Evolutionary conservation across 371 early-diverging fungal genomes (phyloP), one percentile per base, ranked within the genome.

Genomic region (Mitosporidium daphniae): DNA sequence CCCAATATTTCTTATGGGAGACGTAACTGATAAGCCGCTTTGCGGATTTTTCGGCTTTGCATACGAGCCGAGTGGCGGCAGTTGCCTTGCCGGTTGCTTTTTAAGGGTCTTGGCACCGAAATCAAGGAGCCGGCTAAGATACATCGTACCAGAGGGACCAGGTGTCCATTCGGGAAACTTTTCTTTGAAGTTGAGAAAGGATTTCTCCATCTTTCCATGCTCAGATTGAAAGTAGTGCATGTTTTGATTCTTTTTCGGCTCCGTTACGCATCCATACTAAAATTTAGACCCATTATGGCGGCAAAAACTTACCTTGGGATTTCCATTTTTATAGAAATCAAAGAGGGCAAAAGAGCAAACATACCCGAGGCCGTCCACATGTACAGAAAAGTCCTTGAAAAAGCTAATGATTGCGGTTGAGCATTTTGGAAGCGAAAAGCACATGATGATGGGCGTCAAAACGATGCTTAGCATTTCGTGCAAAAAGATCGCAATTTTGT

Each of bases 181-280:
- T 34, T 65, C 70, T 50, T 84, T 77, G 42, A 89, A 89, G 29
- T 65, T 68, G 28, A 89, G 23, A 33, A 89, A 68, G 7, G 73
- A 72, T 44, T 67, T 66, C 39, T 84, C 86, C 82, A 89, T 77
- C 42, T 89, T 89, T 17, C 72, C 80, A 23, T 71, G 56, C 19
- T 70, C 66, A 3, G 71, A 65, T 35, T 9, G n/a, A 4, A 22
- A 8, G 4, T 27, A 5, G 5, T 1, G 14, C n/a, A 28, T 23
- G 10, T 9, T 19, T 7, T 11, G 14, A 18, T 11, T 9, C 8
- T 6, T 29, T 14, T 3, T 17, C 9, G 3, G 17, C 3, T 1
- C 9, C n/a, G 19, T n/a, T 2, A 2, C 9, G 5, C 18, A 8
- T 8, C 12, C 8, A 26, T 27, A 21, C 22, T 8, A 14, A 36